Percentiles rank a stretch among this genome's conserved stretches.
Evolutionary conservation across 225 moss, liverwort and hornwort species (phyloP).

Genomic region (Takakia lepidozioides): DNA sequence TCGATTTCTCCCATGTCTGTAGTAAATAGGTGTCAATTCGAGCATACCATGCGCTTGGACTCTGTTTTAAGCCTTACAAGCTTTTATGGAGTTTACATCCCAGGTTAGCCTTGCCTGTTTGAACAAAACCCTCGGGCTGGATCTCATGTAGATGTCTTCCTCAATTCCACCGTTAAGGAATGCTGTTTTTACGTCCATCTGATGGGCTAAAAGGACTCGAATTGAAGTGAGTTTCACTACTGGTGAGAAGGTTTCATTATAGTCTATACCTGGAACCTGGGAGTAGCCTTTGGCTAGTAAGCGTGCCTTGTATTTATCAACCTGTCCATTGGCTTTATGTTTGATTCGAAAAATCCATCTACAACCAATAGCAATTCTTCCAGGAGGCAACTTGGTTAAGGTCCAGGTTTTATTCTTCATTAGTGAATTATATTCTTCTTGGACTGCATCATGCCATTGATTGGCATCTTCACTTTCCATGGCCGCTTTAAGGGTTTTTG

Average conservation of each 20-base stretch:
- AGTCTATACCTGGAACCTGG: background rate
- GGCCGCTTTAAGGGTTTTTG: background rate
- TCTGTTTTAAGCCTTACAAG: no score
- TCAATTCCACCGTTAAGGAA: background rate
- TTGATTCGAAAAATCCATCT: background rate
- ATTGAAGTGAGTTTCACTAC: background rate
- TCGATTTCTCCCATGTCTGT: no score
- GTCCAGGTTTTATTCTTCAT: background rate
- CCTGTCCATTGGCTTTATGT: background rate
- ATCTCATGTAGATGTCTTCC: background rate
- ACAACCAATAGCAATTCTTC: background rate
- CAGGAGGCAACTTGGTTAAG: background rate
- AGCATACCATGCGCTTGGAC: no score
- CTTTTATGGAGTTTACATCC: no score
- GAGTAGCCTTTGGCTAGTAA: background rate
- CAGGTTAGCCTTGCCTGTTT: no score
- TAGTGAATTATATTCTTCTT: background rate
- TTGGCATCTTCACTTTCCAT: background rate
- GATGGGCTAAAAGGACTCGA: background rate
- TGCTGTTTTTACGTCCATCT: background rate
- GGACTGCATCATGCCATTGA: no score
- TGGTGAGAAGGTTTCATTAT: background rate
- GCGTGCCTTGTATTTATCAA: constrained; percentile 1
- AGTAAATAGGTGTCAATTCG: no score
- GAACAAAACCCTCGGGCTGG: background rate